phyloP scores from a whole-genome alignment of 2,329 filamentous ascomycete species.

The Scedosporium apiospermum region DNA sequence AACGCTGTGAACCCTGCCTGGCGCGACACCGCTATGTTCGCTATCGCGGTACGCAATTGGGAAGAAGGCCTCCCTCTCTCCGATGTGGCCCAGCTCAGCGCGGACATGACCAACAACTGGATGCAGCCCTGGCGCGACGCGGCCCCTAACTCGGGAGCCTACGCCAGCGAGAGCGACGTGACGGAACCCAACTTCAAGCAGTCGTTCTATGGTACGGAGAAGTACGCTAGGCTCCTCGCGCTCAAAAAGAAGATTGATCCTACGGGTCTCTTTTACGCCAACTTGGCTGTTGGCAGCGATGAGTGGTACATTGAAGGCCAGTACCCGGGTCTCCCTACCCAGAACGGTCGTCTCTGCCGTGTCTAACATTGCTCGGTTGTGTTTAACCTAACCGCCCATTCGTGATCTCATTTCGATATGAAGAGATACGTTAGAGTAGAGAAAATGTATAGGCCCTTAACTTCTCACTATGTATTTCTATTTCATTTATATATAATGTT shows the following conservation, averaged over 20 bases:
- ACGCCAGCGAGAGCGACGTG: constrained; percentile 44
- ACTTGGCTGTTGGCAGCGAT: constrained; percentile 41
- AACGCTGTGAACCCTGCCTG: constrained; percentile 12
- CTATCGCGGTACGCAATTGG: constrained; percentile 8
- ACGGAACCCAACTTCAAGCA: constrained; percentile 30
- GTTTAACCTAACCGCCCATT: too few relatives aligned
- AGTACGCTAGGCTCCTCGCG: constrained; percentile 28
- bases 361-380: too few relatives aligned
- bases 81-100: constrained; percentile 14
- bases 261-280: constrained; percentile 33
- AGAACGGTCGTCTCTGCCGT: constrained; percentile 30
- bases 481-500: too few relatives aligned
- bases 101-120: constrained; percentile 20
- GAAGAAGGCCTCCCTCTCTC: constrained; percentile 2
- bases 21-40: constrained; percentile 10
- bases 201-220: constrained; percentile 32
- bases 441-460: too few relatives aligned
- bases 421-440: too few relatives aligned
- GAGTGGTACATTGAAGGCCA: constrained; percentile 20
- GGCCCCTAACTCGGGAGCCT: constrained; percentile 31
- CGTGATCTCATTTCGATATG: too few relatives aligned
- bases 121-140: constrained; percentile 23
- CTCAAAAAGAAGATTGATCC: constrained; percentile 45
- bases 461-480: too few relatives aligned
- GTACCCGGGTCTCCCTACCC: constrained; percentile 20